Percentiles rank a stretch among this genome's conserved stretches.
These are phyloP conservation scores for Oryza meyeriana DNA, from an alignment of 176 grass and related monocot species.

Conservation along the genomic window DNA sequence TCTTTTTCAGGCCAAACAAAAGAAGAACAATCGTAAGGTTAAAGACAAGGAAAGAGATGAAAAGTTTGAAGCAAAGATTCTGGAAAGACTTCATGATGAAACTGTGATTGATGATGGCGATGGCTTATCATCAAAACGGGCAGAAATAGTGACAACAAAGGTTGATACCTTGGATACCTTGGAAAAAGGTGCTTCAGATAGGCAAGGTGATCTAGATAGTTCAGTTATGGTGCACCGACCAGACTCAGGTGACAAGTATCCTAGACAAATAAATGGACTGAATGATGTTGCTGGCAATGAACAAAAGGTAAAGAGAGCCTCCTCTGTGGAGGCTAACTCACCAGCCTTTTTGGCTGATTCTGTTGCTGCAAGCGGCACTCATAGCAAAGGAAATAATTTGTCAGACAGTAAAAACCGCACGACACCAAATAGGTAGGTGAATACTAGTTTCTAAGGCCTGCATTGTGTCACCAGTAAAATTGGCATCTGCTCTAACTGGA, in stretches of 20 bases:
- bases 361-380: slow-evolving; percentile 35
- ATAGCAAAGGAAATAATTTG: slow-evolving; percentile 46
- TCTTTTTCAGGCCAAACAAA: slow-evolving; percentile 67
- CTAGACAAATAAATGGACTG: slow-evolving; percentile 39
- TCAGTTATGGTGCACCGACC: slow-evolving; percentile 9
- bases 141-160: slow-evolving; percentile 49
- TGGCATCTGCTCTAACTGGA: slow-evolving; percentile 26
- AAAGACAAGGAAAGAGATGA: slow-evolving; percentile 72
- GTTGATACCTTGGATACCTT: slow-evolving; percentile 46
- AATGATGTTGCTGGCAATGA: slow-evolving; percentile 1
- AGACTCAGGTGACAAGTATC: slow-evolving; percentile 34
- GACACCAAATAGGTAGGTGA: slow-evolving; percentile 62
- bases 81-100: slow-evolving; percentile 64
- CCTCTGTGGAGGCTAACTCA: slow-evolving; percentile 40
- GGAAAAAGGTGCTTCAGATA: slow-evolving; percentile 62
- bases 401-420: slow-evolving; percentile 44
- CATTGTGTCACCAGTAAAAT: slow-evolving; percentile 24
- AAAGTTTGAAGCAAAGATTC: slow-evolving; percentile 49
- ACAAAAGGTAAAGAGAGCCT: slow-evolving; percentile 37
- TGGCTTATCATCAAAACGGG: slow-evolving; percentile 32
- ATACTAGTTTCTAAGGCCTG: not conserved
- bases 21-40: slow-evolving; percentile 75
- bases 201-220: slow-evolving; percentile 46
- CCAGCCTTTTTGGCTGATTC: slow-evolving; percentile 48
- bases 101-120: slow-evolving; percentile 51